These are phyloP conservation scores for Graphilbum fragrans DNA, from an alignment of 2,329 filamentous ascomycete species.

Conservation along the genomic window DNA sequence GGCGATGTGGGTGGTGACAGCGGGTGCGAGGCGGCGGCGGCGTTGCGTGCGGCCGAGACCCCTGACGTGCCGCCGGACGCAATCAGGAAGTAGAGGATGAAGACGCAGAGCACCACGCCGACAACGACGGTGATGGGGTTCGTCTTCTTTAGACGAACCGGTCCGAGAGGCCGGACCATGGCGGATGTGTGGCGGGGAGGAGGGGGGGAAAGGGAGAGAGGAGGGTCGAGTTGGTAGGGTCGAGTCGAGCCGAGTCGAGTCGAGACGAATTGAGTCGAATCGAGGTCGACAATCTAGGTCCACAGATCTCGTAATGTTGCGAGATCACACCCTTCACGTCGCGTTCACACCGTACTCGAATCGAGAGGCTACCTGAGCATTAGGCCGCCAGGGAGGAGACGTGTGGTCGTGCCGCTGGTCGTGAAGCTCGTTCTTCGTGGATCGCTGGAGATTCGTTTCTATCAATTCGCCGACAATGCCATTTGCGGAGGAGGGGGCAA, in stretches of 20 bases:
- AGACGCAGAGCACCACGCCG: conserved; percentile 58
- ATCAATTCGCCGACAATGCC: too few relatives aligned
- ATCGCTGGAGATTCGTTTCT: too few relatives aligned
- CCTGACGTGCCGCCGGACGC: conserved; percentile 23
- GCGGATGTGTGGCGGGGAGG: conserved; percentile 4
- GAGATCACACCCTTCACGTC: too few relatives aligned
- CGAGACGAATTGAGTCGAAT: not conserved
- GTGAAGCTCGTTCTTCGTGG: too few relatives aligned
- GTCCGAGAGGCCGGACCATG: conserved; percentile 48
- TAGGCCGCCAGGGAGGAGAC: too few relatives aligned
- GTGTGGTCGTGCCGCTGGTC: too few relatives aligned
- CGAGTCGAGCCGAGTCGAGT: too few relatives aligned
- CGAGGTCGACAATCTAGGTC: too few relatives aligned
- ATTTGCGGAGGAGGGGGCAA: too few relatives aligned
- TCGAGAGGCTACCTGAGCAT: too few relatives aligned
- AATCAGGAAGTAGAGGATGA: conserved; percentile 54
- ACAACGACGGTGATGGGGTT: conserved; percentile 66
- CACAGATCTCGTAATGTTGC: too few relatives aligned
- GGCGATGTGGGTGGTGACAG: conserved; percentile 64
- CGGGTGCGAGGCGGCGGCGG: conserved; percentile 48
- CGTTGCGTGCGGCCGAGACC: conserved; percentile 24
- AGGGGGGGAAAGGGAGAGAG: not conserved
- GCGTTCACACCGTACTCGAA: too few relatives aligned
- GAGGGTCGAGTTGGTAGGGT: not conserved
- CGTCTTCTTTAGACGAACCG: conserved; percentile 65